These are phyloP conservation scores for Rhodofomes roseus DNA, from an alignment of 1,284 basidiomycete genomes.

Conservation along the genomic window DNA sequence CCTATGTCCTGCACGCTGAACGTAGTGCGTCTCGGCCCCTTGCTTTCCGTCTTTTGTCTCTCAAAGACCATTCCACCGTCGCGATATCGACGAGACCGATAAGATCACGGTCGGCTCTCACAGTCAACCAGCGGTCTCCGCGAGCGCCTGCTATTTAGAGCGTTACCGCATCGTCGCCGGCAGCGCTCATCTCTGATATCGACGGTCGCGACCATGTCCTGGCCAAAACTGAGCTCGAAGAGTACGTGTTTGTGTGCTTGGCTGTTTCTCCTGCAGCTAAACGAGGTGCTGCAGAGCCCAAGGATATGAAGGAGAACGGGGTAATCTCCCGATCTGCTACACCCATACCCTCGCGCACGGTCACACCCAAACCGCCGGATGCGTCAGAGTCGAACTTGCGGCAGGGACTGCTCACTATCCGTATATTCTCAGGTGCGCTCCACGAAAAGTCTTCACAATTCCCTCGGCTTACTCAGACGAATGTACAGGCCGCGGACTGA, in stretches of 20 bases:
- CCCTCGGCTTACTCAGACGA: constrained; percentile 2
- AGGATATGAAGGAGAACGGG: constrained; percentile 65
- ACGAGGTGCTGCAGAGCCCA: constrained; percentile 43
- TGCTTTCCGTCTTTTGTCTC: neutral
- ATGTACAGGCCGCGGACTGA: constrained; percentile 62
- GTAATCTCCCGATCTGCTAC: constrained; percentile 69
- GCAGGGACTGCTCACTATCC: constrained; percentile 81
- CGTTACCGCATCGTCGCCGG: neutral
- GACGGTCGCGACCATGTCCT: constrained; percentile 21
- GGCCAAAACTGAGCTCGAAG: constrained; percentile 24
- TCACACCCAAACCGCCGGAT: constrained; percentile 62
- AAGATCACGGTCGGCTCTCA: constrained; percentile 3
- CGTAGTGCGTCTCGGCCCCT: neutral
- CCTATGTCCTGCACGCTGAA: neutral
- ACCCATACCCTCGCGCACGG: constrained; percentile 67
- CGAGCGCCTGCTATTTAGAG: constrained; percentile 8
- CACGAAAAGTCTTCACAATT: neutral
- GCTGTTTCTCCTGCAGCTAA: neutral
- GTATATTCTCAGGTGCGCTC: constrained; percentile 77
- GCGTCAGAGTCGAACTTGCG: constrained; percentile 51
- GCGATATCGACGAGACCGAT: neutral
- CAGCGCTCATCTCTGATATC: constrained; percentile 13
- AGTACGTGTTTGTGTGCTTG: constrained; percentile 11
- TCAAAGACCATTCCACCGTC: neutral
- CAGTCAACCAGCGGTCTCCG: constrained; percentile 3